Evolutionary conservation across 139 green algal genomes (phyloP), one percentile per base, ranked within the genome.

Genomic region (Astrephomene gubernaculifera): DNA sequence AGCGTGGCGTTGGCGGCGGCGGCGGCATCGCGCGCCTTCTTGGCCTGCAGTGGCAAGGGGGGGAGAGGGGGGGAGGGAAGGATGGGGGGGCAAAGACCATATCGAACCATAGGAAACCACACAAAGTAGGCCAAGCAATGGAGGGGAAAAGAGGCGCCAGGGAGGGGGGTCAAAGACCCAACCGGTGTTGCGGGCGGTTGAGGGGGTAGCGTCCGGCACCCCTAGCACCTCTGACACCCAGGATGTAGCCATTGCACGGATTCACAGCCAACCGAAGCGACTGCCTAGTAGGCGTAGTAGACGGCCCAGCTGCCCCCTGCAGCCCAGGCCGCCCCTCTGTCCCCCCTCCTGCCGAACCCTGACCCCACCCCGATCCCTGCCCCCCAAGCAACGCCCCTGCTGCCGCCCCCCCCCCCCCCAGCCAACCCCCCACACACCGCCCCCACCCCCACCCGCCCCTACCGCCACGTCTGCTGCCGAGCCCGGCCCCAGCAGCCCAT

Each of bases 1-100:
- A 99, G 90, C 49, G 95, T 99, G 1, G 96, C 94, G 74, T 95
- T 96, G n/a, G 91, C 43, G 9, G 44, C 83, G 7, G 49, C 63
- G 24, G 63, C 83, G 4, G 71, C 72, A 24, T 64, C 73, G 33
- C 65, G 38, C 6, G 80, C 80, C 44, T 76, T 79, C 80, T 79
- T 78, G 14, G 67, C 67, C 65, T 76, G 49, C 33, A 2, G 2
- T 5, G 31, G 8, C 10, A 54, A 24, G 57, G 31, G 24, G 21
- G 24, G 21, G 57, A 67, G 12, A 6, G 57, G 17, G 57, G 17
- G 19, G 6, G 21, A 67, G 12, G n/a, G n/a, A n/a, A n/a, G n/a
- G n/a, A n/a, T n/a, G n/a, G n/a, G n/a, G n/a, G n/a, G n/a, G n/a
- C n/a, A n/a, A n/a, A n/a, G n/a, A n/a, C n/a, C n/a, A n/a, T n/a